These are phyloP conservation scores for Pseudocercospora vitis DNA, from an alignment of 2,329 filamentous ascomycete species.

Conservation along the genomic window DNA sequence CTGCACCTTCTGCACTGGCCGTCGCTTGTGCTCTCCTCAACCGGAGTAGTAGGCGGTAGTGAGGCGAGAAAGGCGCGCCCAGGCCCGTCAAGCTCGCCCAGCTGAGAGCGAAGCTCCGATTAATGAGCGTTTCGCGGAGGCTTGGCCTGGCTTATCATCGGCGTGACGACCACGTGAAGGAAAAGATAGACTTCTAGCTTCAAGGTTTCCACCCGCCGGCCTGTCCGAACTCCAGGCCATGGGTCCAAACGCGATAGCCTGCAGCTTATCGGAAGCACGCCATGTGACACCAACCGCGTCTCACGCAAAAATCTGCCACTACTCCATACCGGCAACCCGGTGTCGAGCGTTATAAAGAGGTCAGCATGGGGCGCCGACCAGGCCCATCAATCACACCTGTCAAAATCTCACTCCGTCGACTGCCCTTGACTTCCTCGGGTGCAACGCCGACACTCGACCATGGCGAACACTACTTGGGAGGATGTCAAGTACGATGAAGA, in stretches of 20 bases:
- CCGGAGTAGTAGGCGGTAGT: not conserved
- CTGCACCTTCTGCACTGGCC: no score
- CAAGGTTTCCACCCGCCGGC: not conserved
- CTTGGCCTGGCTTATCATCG: not conserved
- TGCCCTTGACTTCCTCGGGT: no score
- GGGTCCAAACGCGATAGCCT: not conserved
- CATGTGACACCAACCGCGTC: constrained; percentile 1
- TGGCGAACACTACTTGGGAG: not conserved
- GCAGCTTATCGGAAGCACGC: constrained; percentile 4
- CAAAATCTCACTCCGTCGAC: not conserved
- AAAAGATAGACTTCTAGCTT: no score
- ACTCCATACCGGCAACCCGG: not conserved
- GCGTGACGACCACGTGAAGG: no score
- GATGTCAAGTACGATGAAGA: constrained; percentile 7
- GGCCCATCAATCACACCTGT: not conserved
- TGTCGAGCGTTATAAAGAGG: no score
- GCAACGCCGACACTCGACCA: not conserved
- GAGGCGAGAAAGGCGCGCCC: not conserved
- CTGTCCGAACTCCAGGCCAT: constrained; percentile 4
- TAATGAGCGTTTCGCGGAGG: not conserved
- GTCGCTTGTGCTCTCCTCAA: not conserved
- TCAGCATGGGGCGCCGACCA: no score
- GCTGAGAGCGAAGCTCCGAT: not conserved
- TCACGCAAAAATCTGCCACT: not conserved
- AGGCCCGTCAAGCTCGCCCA: constrained; percentile 10